phyloP scores from a whole-genome alignment of 1,139 yeast genomes.

The Lodderomyces parapsilosis region DNA sequence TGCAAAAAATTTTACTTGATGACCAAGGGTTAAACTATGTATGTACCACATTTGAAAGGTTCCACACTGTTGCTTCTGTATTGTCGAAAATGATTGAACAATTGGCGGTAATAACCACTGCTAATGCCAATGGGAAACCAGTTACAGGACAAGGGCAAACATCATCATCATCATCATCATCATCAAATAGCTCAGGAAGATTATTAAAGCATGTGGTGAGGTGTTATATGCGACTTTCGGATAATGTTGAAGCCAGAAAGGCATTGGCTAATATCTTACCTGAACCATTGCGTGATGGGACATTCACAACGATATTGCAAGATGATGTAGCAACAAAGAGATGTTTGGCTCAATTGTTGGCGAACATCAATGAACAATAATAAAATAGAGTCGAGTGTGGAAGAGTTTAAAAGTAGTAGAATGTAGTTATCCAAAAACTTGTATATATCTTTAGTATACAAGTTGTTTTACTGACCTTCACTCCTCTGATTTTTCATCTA shows the following conservation, averaged over 20 bases:
- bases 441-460: too few species aligned
- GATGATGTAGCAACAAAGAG: slow-evolving; percentile 89
- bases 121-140: slow-evolving; percentile 29
- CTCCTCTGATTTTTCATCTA: not conserved
- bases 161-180: too few species aligned
- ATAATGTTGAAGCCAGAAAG: slow-evolving; percentile 86
- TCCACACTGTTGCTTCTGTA: slow-evolving; percentile 90
- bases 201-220: slow-evolving; percentile 90
- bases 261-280: slow-evolving; percentile 85
- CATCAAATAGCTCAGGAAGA: slow-evolving; percentile 64
- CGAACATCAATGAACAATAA: slow-evolving; percentile 55
- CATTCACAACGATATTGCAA: slow-evolving; percentile 73
- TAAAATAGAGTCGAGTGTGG: too few species aligned
- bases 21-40: slow-evolving; percentile 89
- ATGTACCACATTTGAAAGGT: slow-evolving; percentile 93
- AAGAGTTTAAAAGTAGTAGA: too few species aligned
- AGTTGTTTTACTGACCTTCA: too few species aligned
- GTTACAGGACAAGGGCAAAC: slow-evolving; percentile 12
- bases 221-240: slow-evolving; percentile 88
- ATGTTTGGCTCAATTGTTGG: slow-evolving; percentile 78
- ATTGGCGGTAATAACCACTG: slow-evolving; percentile 29
- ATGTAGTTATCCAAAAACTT: too few species aligned
- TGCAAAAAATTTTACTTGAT: slow-evolving; percentile 88
- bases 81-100: slow-evolving; percentile 88
- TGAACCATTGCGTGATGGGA: slow-evolving; percentile 85